phyloP scores from a whole-genome alignment of 2,329 filamentous ascomycete genomes.

The Alternaria solani region DNA sequence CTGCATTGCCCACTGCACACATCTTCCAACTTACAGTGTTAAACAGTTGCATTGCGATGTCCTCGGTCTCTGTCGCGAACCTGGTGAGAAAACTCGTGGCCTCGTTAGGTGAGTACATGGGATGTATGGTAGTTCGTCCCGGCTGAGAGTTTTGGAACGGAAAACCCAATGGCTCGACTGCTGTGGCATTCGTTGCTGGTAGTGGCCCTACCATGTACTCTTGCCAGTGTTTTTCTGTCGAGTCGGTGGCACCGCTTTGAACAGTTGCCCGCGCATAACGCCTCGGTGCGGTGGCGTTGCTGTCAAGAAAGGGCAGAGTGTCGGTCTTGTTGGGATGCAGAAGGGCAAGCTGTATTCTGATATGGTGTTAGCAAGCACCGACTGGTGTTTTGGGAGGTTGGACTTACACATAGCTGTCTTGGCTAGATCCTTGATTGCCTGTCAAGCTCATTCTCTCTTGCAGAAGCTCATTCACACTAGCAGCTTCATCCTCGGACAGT shows the following conservation, averaged over 20 bases:
- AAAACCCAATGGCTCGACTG: conserved; percentile 31
- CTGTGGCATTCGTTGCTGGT: conserved; percentile 54
- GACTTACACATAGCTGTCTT: conserved; percentile 24
- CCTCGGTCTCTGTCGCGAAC: conserved; percentile 23
- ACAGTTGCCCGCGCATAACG: conserved; percentile 35
- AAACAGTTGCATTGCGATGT: conserved; percentile 34
- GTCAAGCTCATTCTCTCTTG: conserved; percentile 16
- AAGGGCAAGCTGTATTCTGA: conserved; percentile 18
- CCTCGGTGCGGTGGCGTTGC: conserved; percentile 16
- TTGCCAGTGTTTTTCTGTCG: conserved; percentile 45
- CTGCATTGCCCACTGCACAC: background rate
- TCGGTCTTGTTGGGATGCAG: conserved; percentile 34
- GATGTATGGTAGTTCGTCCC: conserved; percentile 23
- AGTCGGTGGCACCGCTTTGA: conserved; percentile 18
- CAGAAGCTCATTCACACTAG: conserved; percentile 18
- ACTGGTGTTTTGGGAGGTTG: background rate
- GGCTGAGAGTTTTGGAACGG: conserved; percentile 30
- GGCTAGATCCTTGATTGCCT: conserved; percentile 19
- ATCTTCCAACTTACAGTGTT: conserved; percentile 26
- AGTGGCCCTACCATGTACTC: conserved; percentile 62
- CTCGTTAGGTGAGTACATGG: conserved; percentile 18
- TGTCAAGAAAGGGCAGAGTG: conserved; percentile 26
- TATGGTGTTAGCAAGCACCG: background rate
- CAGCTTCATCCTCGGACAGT: conserved; percentile 20
- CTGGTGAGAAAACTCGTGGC: conserved; percentile 12